A percentile compares a stretch with the other conserved stretches of the same genome.
Evolutionary conservation across 768 basidiomycete genomes (phyloP).

Genomic region (Suillus cothurnatus): DNA sequence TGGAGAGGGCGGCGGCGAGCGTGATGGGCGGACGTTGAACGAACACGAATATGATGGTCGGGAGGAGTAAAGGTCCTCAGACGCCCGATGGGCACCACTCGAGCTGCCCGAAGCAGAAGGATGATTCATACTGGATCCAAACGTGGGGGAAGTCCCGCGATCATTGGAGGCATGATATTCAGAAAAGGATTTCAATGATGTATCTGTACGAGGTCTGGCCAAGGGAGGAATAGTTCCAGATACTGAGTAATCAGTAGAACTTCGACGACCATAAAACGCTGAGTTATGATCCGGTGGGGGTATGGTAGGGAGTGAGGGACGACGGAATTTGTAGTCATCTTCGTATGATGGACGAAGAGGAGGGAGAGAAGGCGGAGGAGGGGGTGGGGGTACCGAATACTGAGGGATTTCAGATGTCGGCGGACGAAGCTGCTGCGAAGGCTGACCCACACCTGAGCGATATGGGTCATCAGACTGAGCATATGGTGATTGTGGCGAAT

Average conservation of each 20-base stretch:
- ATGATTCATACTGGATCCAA: constrained; percentile 9
- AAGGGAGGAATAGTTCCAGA: constrained; percentile 1
- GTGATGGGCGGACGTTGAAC: constrained; percentile 18
- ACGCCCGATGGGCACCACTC: constrained; percentile 12
- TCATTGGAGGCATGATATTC: constrained; percentile 17
- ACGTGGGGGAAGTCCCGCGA: constrained; percentile 14
- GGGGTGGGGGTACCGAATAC: constrained; percentile 29
- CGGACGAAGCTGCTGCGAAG: constrained; percentile 26
- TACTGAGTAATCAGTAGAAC: constrained; percentile 13
- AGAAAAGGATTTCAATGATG: constrained; percentile 7
- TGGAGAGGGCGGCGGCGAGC: constrained; percentile 17
- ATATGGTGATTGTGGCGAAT: constrained; percentile 22
- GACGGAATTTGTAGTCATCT: constrained; percentile 36
- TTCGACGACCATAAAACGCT: constrained; percentile 7
- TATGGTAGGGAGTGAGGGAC: constrained; percentile 29
- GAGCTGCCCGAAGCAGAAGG: constrained; percentile 4
- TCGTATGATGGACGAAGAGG: constrained; percentile 28
- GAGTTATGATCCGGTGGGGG: constrained; percentile 14
- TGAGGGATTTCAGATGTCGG: constrained; percentile 27
- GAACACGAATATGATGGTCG: constrained; percentile 19
- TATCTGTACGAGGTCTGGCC: constrained; percentile 10
- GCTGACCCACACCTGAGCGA: constrained; percentile 20
- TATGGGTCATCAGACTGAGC: constrained; percentile 23
- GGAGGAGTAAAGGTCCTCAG: constrained; percentile 14
- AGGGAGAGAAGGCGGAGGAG: constrained; percentile 29